A percentile compares a stretch with the other conserved stretches of the same genome.
phyloP scores from a whole-genome alignment of 495 filamentous ascomycete genomes.

The Evernia prunastri region DNA sequence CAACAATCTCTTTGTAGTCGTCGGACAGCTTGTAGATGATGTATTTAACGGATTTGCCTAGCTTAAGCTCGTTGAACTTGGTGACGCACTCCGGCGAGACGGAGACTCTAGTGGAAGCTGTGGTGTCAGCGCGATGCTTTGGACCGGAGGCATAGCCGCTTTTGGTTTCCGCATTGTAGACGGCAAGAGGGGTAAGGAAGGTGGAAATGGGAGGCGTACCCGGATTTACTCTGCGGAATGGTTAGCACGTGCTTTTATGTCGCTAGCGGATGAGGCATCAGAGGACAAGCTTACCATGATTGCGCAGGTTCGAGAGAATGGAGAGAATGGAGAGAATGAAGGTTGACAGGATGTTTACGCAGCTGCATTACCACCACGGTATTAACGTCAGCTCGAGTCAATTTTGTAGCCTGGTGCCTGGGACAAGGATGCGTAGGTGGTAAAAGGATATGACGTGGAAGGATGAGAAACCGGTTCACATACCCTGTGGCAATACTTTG shows the following conservation, averaged over 20 bases:
- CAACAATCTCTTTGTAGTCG: constrained; percentile 81
- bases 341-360: background rate
- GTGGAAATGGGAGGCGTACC: constrained; percentile 43
- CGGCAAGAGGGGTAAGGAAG: constrained; percentile 21
- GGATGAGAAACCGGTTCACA: background rate
- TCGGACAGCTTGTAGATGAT: constrained; percentile 96
- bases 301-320: background rate
- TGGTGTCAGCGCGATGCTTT: background rate
- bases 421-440: constrained; percentile 1
- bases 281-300: constrained; percentile 8
- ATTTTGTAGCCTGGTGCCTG: constrained; percentile 10
- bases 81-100: constrained; percentile 73
- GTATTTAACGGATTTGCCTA: constrained; percentile 81
- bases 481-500: background rate
- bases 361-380: background rate
- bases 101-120: constrained; percentile 55
- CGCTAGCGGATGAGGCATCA: background rate
- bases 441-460: constrained; percentile 5
- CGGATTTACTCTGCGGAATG: constrained; percentile 55
- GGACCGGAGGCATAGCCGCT: constrained; percentile 8
- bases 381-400: constrained; percentile 8
- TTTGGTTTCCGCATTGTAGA: background rate
- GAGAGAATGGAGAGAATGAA: background rate
- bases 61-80: constrained; percentile 85
- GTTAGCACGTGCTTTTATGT: constrained; percentile 12